Percentiles rank a stretch among this genome's conserved stretches.
Evolutionary conservation across 2,329 filamentous ascomycete species (phyloP).

Genomic region (Colletotrichum viniferum): DNA sequence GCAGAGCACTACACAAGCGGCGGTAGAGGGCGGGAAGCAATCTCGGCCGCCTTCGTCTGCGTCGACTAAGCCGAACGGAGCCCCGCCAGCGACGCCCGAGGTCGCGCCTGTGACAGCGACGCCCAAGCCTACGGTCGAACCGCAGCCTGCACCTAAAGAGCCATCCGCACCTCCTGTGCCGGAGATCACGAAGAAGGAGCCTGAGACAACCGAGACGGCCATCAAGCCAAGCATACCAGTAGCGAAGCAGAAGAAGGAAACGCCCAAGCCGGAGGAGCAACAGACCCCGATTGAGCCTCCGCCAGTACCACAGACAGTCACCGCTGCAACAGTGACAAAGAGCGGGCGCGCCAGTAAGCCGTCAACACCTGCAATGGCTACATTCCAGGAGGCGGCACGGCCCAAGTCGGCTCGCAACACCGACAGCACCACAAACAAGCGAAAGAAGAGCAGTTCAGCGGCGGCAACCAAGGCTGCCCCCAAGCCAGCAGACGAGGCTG

Average conservation of each 20-base stretch:
- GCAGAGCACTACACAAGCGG: slow-evolving; percentile 74
- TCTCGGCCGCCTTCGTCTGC: slow-evolving; percentile 63
- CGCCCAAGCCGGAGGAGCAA: slow-evolving; percentile 38
- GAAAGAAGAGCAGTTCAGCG: slow-evolving; percentile 61
- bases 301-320: slow-evolving; percentile 49
- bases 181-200: slow-evolving; percentile 25
- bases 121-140: slow-evolving; percentile 1
- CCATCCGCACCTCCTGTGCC: slow-evolving; percentile 10
- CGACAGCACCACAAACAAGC: slow-evolving; percentile 53
- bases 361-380: slow-evolving; percentile 65
- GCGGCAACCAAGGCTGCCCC: slow-evolving; percentile 41
- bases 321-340: slow-evolving; percentile 59
- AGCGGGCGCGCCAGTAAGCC: slow-evolving; percentile 71
- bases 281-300: slow-evolving; percentile 33
- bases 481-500: slow-evolving; percentile 42
- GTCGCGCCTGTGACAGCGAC: slow-evolving; percentile 26
- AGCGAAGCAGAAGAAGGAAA: slow-evolving; percentile 47
- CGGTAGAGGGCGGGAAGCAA: slow-evolving; percentile 55
- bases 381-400: slow-evolving; percentile 61
- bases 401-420: slow-evolving; percentile 58
- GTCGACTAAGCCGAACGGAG: slow-evolving; percentile 62
- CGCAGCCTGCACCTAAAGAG: slow-evolving; percentile 30
- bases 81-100: slow-evolving; percentile 42
- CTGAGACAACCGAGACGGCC: slow-evolving; percentile 27
- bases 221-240: slow-evolving; percentile 29